A percentile compares a stretch with the other conserved stretches of the same genome.
These are phyloP conservation scores for Colletotrichum sp. DNA, from an alignment of 2,329 filamentous ascomycete genomes.

Conservation along the genomic window DNA sequence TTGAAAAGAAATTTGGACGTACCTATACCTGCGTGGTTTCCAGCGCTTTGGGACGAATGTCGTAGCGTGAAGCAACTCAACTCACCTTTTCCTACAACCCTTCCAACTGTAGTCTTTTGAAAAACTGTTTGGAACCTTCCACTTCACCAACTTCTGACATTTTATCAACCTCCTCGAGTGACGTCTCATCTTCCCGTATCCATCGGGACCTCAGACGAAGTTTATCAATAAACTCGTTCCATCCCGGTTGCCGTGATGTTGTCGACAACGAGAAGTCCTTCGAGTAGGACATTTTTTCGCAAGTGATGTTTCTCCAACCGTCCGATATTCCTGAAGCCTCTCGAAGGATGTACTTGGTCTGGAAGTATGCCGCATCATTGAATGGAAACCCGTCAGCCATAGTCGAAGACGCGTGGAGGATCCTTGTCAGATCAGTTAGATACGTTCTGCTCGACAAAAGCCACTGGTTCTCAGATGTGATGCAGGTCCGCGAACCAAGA, in stretches of 20 bases:
- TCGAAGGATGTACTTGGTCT: neutral
- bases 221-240: neutral
- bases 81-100: neutral
- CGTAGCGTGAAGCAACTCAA: neutral
- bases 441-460: neutral
- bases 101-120: neutral
- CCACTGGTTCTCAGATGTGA: neutral
- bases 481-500: neutral
- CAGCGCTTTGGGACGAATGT: neutral
- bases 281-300: neutral
- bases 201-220: neutral
- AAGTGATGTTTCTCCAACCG: neutral
- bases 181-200: neutral
- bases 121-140: neutral
- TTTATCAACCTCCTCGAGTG: neutral
- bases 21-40: neutral
- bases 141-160: neutral
- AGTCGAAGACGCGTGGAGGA: neutral
- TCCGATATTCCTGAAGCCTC: neutral
- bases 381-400: neutral
- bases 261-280: fast-evolving
- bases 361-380: neutral
- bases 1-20: neutral
- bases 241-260: neutral
- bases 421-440: neutral